These are phyloP conservation scores for Candida piceae DNA, from an alignment of 805 yeast genomes.

Conservation along the genomic window DNA sequence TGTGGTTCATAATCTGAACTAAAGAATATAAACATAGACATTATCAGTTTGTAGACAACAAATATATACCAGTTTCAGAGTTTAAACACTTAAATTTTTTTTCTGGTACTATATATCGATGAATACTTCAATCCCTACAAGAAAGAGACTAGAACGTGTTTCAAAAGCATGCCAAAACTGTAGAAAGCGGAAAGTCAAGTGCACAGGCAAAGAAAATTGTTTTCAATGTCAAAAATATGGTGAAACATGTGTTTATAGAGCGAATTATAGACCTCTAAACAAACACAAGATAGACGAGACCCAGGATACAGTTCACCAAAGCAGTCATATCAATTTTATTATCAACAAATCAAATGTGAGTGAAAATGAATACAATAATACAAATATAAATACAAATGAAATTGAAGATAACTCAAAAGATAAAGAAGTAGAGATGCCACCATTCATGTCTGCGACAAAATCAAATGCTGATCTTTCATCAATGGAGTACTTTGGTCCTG, in stretches of 20 bases:
- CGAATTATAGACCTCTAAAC: constrained; percentile 2
- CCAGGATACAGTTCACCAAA: too few species aligned
- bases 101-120: too few species aligned
- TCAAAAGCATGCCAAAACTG: constrained; percentile 17
- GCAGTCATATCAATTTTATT: too few species aligned
- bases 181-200: constrained; percentile 13
- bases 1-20: too few species aligned
- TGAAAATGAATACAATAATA: too few species aligned
- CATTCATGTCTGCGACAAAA: constrained; percentile 5
- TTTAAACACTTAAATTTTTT: too few species aligned
- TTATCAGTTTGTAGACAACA: too few species aligned
- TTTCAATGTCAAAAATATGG: constrained; percentile 14
- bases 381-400: background rate
- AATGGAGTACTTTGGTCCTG: constrained; percentile 23
- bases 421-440: constrained; percentile 1
- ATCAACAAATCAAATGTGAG: too few species aligned
- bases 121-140: constrained; percentile 7
- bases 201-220: constrained; percentile 8
- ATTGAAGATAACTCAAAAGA: background rate
- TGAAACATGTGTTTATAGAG: constrained; percentile 13
- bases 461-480: constrained; percentile 6
- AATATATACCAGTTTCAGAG: too few species aligned
- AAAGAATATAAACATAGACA: too few species aligned
- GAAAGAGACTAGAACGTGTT: constrained; percentile 1
- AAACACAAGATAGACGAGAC: too few species aligned